A percentile compares a stretch with the other conserved stretches of the same genome.
Evolutionary conservation across 345 rosid genomes (phyloP).

Genomic region (Pugionium dolabratum): DNA sequence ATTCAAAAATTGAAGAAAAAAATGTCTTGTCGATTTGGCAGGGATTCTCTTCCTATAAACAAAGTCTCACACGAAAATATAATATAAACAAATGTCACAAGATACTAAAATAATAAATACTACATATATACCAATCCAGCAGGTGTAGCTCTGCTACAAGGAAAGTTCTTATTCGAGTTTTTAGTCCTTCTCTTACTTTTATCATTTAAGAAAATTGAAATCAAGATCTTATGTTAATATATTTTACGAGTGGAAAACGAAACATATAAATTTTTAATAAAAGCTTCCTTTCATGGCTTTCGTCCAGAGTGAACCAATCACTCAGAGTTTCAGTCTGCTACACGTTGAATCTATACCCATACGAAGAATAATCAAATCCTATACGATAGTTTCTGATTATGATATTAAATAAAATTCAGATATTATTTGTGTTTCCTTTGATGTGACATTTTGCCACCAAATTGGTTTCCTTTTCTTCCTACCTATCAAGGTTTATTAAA

Average conservation of each 20-base stretch:
- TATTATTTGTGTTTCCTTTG: too few species aligned
- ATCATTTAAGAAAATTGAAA: constrained; percentile 10
- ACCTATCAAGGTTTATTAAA: too few species aligned
- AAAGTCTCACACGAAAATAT: too few species aligned
- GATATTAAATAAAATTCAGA: too few species aligned
- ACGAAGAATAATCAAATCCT: constrained; percentile 35
- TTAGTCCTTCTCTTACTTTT: constrained; percentile 26
- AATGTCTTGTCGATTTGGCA: too few species aligned
- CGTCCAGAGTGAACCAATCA: constrained; percentile 28
- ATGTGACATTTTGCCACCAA: too few species aligned
- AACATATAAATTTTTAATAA: too few species aligned
- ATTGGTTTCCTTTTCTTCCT: too few species aligned
- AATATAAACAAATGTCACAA: constrained; percentile 18
- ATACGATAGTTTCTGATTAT: too few species aligned
- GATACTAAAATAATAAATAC: constrained; percentile 21
- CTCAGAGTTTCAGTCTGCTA: constrained; percentile 40
- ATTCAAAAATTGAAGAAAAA: too few species aligned
- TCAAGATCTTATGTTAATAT: neutral
- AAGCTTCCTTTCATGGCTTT: too few species aligned
- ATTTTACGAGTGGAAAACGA: constrained; percentile 21
- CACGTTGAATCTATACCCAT: constrained; percentile 14
- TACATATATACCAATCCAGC: constrained; percentile 27
- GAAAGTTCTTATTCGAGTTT: constrained; percentile 42
- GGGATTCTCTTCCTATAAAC: too few species aligned
- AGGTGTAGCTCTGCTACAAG: constrained; percentile 35